Base-by-base conservation (phyloP, 1,284 basidiomycete species). In the Volvariella volvacea region DNA sequence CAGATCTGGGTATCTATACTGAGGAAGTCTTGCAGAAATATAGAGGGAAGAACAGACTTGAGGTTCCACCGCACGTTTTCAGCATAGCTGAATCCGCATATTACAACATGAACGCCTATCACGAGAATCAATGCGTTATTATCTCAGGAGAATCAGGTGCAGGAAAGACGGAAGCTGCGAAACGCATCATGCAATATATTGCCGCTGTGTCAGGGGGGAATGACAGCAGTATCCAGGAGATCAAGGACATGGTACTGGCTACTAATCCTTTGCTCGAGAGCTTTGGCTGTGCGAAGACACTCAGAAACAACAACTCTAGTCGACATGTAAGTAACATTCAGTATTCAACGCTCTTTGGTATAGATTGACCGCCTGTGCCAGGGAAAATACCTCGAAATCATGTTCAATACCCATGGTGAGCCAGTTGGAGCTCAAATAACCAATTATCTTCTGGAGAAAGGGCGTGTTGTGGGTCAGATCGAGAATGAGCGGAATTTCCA, bases 211-310 rank as follows among this genome's bases (percentile, higher is more conserved):
- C 91, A 30, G 90, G 90, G 44, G 86, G 87, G 2, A 78, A 84
- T 50, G 85, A 86, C 57, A 83, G 76, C 56, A 84, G 82, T 53
- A 98, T 99, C 51, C 90, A 95, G 61, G 87, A 93, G 62, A 94
- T 99, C 65, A 98, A 99, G 72, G 94, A 99, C 60, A 99, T 99
- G 96, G 96, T 99, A n/a, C 73, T 99, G 34, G 96, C 96, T 7
- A 99, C 96, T 14, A 99, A 99, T 63, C 96, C 96, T 17, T 67
- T 99, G 33, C 72, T 99, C 50, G 96, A 99, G 67, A 95, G 91
- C 66, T 99, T 99, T 55, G 96, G 96, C 19, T 99, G 96, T 66
- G 96, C 96, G 20, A 99, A 99, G 73, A 99, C 96, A 14, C 74
- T 99, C 50, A 80, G 96, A 46, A 99, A 99, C 64, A 97, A 99